phyloP scores from a whole-genome alignment of 257 asterid species.

The Capsicum pubescens region DNA sequence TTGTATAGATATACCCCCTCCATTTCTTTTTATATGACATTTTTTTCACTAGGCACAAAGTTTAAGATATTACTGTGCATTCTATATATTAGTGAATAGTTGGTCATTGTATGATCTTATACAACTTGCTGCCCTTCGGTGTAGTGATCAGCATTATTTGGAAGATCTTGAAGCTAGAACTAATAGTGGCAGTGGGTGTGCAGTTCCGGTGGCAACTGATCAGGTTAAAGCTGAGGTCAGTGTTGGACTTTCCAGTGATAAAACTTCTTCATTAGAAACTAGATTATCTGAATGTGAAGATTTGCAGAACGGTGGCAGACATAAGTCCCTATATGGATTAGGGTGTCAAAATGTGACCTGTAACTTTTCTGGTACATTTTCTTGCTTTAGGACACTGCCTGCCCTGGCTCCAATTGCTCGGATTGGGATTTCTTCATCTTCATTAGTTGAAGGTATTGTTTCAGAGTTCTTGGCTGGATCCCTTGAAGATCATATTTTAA shows the following conservation, averaged over 20 bases:
- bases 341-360: slow-evolving; percentile 59
- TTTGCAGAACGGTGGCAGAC: slow-evolving; percentile 56
- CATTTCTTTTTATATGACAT: no score
- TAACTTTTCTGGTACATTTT: slow-evolving; percentile 59
- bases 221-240: slow-evolving; percentile 61
- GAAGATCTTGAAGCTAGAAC: slow-evolving; percentile 46
- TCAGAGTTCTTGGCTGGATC: slow-evolving; percentile 66
- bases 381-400: slow-evolving; percentile 82
- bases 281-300: slow-evolving; percentile 51
- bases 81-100: neutral
- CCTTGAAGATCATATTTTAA: slow-evolving; percentile 70
- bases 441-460: slow-evolving; percentile 60
- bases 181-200: slow-evolving; percentile 34
- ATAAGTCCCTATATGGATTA: slow-evolving; percentile 44
- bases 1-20: neutral
- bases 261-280: slow-evolving; percentile 53
- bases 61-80: neutral
- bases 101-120: slow-evolving; percentile 24
- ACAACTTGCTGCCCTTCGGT: slow-evolving; percentile 25
- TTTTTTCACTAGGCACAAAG: no score
- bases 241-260: slow-evolving; percentile 56
- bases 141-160: slow-evolving; percentile 67
- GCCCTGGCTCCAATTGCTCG: slow-evolving; percentile 76
- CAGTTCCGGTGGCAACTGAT: slow-evolving; percentile 26
- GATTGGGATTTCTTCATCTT: slow-evolving; percentile 60